These are phyloP conservation scores for Penicillium sp. DNA, from an alignment of 2,329 filamentous ascomycete species.

Conservation along the genomic window DNA sequence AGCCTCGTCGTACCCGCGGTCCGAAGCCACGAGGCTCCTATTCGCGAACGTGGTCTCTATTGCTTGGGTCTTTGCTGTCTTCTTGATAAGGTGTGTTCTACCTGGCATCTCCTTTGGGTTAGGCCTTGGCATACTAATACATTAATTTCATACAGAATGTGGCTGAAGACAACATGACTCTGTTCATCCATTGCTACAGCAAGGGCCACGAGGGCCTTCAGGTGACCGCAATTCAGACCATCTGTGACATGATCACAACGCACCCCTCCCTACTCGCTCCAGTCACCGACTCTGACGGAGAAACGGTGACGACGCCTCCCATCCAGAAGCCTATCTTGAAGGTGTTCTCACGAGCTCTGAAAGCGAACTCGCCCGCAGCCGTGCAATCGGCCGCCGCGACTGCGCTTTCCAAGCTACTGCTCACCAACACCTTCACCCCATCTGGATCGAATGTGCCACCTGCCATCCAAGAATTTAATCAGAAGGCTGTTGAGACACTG, in stretches of 20 bases:
- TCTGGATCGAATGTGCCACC: conserved; percentile 56
- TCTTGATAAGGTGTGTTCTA: conserved; percentile 68
- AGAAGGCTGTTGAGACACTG: conserved; percentile 68
- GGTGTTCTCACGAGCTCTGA: conserved; percentile 80
- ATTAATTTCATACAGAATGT: conserved; percentile 58
- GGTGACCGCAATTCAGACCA: conserved; percentile 84
- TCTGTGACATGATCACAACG: conserved; percentile 89
- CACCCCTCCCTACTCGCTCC: conserved; percentile 76
- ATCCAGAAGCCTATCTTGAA: conserved; percentile 71
- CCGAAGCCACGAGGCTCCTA: conserved; percentile 86
- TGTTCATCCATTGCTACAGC: conserved; percentile 95
- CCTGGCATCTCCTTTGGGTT: neutral
- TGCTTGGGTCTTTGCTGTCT: conserved; percentile 90
- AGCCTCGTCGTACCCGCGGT: conserved; percentile 95
- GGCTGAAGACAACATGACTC: conserved; percentile 84
- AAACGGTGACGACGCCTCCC: conserved; percentile 52
- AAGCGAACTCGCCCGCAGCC: conserved; percentile 67
- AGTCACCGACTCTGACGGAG: conserved; percentile 46
- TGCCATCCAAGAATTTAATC: conserved; percentile 47
- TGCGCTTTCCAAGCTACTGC: conserved; percentile 81
- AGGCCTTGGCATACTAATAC: conserved; percentile 14
- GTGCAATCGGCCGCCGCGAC: conserved; percentile 81
- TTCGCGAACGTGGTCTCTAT: conserved; percentile 84
- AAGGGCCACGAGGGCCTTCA: conserved; percentile 90
- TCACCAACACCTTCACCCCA: conserved; percentile 69